Conservation (phyloP, 2,329 filamentous ascomycete genomes). For the Didymosphaeria variabile region DNA sequence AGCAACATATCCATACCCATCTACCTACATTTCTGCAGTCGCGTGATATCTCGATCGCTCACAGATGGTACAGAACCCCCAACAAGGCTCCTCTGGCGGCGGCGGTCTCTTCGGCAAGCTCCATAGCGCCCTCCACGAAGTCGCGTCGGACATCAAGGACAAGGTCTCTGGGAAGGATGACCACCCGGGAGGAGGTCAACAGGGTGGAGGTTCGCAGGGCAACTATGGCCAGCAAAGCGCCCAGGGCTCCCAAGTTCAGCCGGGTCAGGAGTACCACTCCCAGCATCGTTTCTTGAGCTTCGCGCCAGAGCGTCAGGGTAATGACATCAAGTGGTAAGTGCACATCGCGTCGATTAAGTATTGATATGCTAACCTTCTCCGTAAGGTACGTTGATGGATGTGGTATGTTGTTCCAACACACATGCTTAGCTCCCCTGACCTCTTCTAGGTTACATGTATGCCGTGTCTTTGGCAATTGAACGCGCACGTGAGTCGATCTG, state of each 20-base stretch:
- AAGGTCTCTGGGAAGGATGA: constrained; percentile 58
- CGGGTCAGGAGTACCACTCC: constrained; percentile 51
- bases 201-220: constrained; percentile 32
- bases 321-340: constrained; percentile 85
- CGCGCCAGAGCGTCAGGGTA: constrained; percentile 74
- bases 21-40: too few relatives aligned
- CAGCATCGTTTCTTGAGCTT: constrained; percentile 70
- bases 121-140: constrained; percentile 60
- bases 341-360: constrained; percentile 61
- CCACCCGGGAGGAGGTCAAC: constrained; percentile 54
- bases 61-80: constrained; percentile 25
- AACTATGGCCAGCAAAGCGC: constrained; percentile 27
- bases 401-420: not conserved
- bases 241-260: constrained; percentile 26
- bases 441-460: constrained; percentile 73
- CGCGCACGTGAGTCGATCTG: constrained; percentile 79
- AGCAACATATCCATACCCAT: too few relatives aligned
- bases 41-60: not conserved
- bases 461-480: constrained; percentile 81
- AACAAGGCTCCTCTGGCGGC: constrained; percentile 36
- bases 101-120: constrained; percentile 63
- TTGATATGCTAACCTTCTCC: not conserved
- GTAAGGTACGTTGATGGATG: constrained; percentile 13
- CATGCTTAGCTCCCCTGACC: constrained; percentile 2
- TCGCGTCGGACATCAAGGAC: constrained; percentile 62